Base-by-base conservation (phyloP, 2,329 filamentous ascomycete genomes). In the Madurella mycetomatis region DNA sequence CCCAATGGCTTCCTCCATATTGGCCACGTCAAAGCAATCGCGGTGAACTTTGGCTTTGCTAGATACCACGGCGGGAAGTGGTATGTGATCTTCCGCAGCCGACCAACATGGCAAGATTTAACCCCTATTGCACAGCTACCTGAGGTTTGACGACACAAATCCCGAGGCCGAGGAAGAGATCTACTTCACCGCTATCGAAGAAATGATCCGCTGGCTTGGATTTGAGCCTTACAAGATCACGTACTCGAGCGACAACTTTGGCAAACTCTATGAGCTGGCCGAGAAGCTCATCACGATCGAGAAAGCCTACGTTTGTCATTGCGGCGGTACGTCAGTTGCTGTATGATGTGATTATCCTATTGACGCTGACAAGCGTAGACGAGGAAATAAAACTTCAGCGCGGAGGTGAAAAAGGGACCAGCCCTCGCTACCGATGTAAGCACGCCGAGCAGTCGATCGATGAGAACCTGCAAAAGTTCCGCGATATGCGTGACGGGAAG, bases 21-120 rank as follows among this genome's bases (percentile, higher is more conserved):
- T 63, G 92, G 92, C 17, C 94, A 97, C 69, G 88, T 88, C 61
- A 97, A 97, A 75, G 92, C 94, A 18, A 96, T 97, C 69, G 87
- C 90, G 0, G 84, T 97, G 70, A 96, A 97, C 73, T 97, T 97
- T 73, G 92, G 92, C 7, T 97, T 96, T 69, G 92, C 94, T 13
- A 84, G 82, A 66, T 85, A 86, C 66, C 88, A 95, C 68, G 87
- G 87, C 37, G 92, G 92, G 55, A 77, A 85, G 41, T 56, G 53
- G 56, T 58, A 55, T 18, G 53, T 51, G 9, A 15, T 25, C 34
- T 9, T 13, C 2, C 9, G 13, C 44, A 15, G 9, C 5, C 11
- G 5, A 8, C n/a, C 13, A n/a, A 9, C 11, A 41, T 5, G 8
- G 34, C 13, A 11, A 15, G 5, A 15, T 31, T 49, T 57, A 18